phyloP scores from a whole-genome alignment of 2,329 filamentous ascomycete genomes.

The Ceratocystis ficicola region DNA sequence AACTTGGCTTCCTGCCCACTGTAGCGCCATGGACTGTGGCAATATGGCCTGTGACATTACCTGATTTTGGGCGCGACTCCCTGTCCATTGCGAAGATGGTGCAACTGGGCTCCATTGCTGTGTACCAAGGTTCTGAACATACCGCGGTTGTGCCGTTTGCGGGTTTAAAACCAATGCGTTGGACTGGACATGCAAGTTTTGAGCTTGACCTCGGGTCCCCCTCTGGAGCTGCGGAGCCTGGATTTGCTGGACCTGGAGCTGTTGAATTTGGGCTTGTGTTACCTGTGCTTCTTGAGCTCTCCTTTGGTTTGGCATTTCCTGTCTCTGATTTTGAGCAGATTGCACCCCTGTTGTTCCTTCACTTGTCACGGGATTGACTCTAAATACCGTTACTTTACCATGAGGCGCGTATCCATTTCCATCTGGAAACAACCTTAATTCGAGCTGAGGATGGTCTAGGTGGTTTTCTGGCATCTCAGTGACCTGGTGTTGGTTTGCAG shows the following conservation, averaged over 20 bases:
- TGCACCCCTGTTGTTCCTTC: not conserved
- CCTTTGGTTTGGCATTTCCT: not conserved
- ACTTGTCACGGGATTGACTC: too few relatives aligned
- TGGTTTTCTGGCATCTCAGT: too few relatives aligned
- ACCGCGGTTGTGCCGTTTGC: not conserved
- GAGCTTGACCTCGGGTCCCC: not conserved
- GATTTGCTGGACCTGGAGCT: not conserved
- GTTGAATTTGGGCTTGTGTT: not conserved
- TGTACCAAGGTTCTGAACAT: not conserved
- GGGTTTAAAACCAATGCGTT: conserved; percentile 1
- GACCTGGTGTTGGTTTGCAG: too few relatives aligned
- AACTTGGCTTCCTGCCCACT: too few relatives aligned
- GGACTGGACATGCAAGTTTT: not conserved
- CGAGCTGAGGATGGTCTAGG: too few relatives aligned
- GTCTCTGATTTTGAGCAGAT: not conserved
- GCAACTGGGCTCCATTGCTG: not conserved
- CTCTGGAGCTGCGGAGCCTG: not conserved
- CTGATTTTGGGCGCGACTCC: too few relatives aligned
- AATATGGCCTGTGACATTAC: too few relatives aligned
- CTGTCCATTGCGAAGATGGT: not conserved
- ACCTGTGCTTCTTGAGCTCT: not conserved
- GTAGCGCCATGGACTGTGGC: too few relatives aligned
- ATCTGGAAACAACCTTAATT: too few relatives aligned
- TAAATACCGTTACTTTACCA: too few relatives aligned
- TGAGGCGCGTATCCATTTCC: too few relatives aligned